Evolutionary conservation across 2,329 filamentous ascomycete species (phyloP).

Genomic region (Cladophialophora carrionii): DNA sequence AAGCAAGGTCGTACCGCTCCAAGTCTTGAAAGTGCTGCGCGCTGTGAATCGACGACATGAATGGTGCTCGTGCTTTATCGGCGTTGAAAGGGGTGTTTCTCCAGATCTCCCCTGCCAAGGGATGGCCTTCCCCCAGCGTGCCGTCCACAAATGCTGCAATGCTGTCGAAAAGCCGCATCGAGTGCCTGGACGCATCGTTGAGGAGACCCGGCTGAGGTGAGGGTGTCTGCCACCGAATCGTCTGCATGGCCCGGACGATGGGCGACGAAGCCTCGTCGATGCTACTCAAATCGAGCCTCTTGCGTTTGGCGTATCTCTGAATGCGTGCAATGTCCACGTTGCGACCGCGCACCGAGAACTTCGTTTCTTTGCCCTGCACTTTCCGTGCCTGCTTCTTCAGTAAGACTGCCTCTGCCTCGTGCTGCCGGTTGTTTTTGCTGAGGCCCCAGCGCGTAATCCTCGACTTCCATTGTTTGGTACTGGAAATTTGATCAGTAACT

Average conservation of each 20-base stretch:
- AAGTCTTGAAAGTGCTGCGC: conserved; percentile 4
- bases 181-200: neutral
- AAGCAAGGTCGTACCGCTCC: neutral
- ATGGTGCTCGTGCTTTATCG: conserved; percentile 2
- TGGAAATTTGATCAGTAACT: neutral
- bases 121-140: neutral
- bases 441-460: neutral
- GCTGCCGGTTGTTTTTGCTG: conserved; percentile 1
- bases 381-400: neutral
- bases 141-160: neutral
- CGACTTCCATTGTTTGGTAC: conserved; percentile 4
- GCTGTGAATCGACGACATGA: conserved; percentile 1
- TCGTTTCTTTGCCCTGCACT: neutral
- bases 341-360: neutral
- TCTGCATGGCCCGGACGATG: neutral
- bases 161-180: neutral
- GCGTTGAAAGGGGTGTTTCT: conserved; percentile 4
- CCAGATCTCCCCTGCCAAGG: neutral
- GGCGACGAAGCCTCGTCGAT: neutral
- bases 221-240: neutral
- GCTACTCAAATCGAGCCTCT: neutral
- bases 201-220: conserved; percentile 1
- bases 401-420: neutral
- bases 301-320: conserved; percentile 2
- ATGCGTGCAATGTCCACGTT: neutral